A percentile compares a stretch with the other conserved stretches of the same genome.
Conservation (phyloP, 768 basidiomycete genomes). For the Kwoniella newhampshirensis region DNA sequence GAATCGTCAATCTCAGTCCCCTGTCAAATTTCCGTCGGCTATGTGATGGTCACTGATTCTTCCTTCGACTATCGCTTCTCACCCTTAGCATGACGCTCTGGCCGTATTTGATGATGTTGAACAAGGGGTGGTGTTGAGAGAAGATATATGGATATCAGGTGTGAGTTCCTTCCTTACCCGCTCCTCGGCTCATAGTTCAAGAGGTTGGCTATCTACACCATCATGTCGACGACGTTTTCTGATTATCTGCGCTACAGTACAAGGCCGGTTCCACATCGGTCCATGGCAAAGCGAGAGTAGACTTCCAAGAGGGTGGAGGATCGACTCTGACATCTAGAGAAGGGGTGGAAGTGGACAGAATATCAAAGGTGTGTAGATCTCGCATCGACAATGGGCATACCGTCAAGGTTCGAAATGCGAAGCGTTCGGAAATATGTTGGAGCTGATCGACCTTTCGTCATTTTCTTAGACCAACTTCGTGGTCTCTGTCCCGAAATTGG, state of each 20-base stretch:
- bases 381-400: not conserved
- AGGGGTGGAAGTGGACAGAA: conserved; percentile 58
- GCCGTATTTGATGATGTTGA: conserved; percentile 66
- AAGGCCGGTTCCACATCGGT: conserved; percentile 56
- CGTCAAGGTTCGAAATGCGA: not conserved
- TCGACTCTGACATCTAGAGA: conserved; percentile 59
- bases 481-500: conserved; percentile 53
- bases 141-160: conserved; percentile 74
- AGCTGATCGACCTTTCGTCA: too few relatives aligned
- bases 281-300: conserved; percentile 65
- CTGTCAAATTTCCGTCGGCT: too few relatives aligned
- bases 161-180: conserved; percentile 27
- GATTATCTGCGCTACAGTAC: too few relatives aligned
- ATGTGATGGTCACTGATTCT: too few relatives aligned
- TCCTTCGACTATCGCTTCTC: not conserved
- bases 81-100: conserved; percentile 61
- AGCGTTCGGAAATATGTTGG: too few relatives aligned
- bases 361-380: conserved; percentile 26
- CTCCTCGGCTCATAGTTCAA: too few relatives aligned
- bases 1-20: too few relatives aligned
- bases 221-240: too few relatives aligned
- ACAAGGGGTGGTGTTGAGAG: conserved; percentile 61
- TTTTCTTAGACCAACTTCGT: conserved; percentile 33
- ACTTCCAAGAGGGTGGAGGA: conserved; percentile 57
- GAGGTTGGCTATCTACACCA: too few relatives aligned